These are phyloP conservation scores for Neospora caninum DNA, from an alignment of 169 alveolate genomes.

Conservation along the genomic window DNA sequence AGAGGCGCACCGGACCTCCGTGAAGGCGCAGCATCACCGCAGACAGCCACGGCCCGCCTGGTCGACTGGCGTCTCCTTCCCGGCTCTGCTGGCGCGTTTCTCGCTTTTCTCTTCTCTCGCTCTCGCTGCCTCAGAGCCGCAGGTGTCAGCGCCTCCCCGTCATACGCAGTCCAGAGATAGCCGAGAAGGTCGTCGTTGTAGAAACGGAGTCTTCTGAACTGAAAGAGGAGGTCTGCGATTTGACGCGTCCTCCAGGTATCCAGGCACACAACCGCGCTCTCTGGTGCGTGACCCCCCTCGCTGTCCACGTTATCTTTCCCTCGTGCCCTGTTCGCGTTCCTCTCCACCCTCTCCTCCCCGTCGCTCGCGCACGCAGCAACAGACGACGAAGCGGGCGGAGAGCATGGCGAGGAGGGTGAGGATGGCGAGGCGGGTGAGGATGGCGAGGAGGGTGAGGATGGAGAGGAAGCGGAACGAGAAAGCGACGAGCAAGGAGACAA, in stretches of 20 bases:
- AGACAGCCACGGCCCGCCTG: not conserved
- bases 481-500: not conserved
- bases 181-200: not conserved
- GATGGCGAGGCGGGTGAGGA: not conserved
- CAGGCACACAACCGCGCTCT: not conserved
- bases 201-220: not conserved
- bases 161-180: not conserved
- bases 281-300: not conserved
- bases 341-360: not conserved
- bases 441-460: not conserved
- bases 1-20: too few species aligned
- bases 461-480: not conserved
- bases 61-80: not conserved
- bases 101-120: not conserved
- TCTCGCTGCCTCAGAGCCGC: not conserved
- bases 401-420: not conserved
- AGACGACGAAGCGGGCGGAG: too few species aligned
- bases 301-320: not conserved
- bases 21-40: too few species aligned
- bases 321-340: not conserved
- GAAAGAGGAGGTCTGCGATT: not conserved
- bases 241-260: not conserved
- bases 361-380: not conserved
- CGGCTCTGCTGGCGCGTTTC: not conserved
- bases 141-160: not conserved